Evolutionary conservation across 1,284 basidiomycete species (phyloP), one percentile per base, ranked within the genome.

Genomic region (Pterulicium gracile): DNA sequence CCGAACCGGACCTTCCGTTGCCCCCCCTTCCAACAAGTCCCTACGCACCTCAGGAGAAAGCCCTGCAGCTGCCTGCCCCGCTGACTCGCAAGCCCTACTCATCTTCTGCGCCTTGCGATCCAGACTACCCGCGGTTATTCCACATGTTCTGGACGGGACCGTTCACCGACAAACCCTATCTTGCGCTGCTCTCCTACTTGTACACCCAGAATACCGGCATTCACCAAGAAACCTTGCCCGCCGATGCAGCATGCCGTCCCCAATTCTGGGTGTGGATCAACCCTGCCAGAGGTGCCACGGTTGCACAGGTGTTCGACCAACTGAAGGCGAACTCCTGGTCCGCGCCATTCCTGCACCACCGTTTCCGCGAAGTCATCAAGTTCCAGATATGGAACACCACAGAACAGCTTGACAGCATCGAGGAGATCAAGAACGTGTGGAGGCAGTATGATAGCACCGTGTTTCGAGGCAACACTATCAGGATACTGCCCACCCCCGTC

Each of bases 391-490:
- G 75, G 75, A 76, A 77, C 55, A 77, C 75, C 44, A 77, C 74
- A 12, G 74, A 76, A 53, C 74, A 76, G 56, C 61, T 78, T 13
- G 75, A 78, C 51, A 69, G 69, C 19, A 62, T 87, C 0, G 69
- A 73, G 14, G 85, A 88, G 59, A 70, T 88, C 50, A 74, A 74
- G 56, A 70, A 81, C 48, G 81, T 83, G 48, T 89, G 85, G 85
- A 68, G 84, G 20, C 57, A 50, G 3, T 56, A 71, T 39, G 73
- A 78, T 49, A 65, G 68, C 23, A 73, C 77, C 53, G 64, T 80
- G 24, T 85, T 87, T 66, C 84, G 69, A 23, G 70, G 70, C 0
- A 64, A 69, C 47, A 59, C 69, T 40, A 66, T 72, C 49, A 68
- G 27, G 27, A 7, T 32, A 10, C n/a, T 32, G 27, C 27, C 27